These are phyloP conservation scores for Monotropa hypopitys DNA, from an alignment of 179 eudicot genomes.

Conservation along the genomic window DNA sequence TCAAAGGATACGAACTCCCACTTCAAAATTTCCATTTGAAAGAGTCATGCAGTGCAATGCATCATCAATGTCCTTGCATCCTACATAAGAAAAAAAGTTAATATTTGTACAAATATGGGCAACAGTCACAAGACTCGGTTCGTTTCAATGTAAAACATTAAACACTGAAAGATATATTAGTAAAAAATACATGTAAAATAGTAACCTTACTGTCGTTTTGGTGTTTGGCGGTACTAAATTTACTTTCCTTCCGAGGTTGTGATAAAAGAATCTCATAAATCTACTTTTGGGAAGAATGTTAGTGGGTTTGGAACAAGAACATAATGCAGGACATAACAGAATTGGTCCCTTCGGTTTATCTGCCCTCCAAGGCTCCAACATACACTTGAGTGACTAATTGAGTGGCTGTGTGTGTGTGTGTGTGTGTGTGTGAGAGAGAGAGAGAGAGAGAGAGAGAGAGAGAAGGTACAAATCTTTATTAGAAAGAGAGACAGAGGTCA, in stretches of 20 bases:
- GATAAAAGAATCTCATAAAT: background rate
- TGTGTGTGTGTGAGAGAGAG: no score
- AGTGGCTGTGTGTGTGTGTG: no score
- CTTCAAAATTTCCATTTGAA: slow-evolving; percentile 82
- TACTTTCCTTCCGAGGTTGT: background rate
- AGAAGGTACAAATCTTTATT: background rate
- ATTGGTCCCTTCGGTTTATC: background rate
- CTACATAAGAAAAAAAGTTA: slow-evolving; percentile 31
- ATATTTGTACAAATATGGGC: slow-evolving; percentile 1
- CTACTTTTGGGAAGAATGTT: background rate
- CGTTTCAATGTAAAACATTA: background rate
- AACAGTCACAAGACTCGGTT: background rate
- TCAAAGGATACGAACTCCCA: slow-evolving; percentile 97
- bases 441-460: background rate
- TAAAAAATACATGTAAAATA: background rate
- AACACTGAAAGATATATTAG: background rate
- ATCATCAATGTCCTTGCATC: slow-evolving; percentile 98
- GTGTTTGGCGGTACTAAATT: background rate
- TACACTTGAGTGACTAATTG: no score
- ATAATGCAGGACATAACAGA: background rate
- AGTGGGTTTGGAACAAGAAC: background rate
- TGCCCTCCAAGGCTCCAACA: no score
- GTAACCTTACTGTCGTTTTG: background rate
- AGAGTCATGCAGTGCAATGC: slow-evolving; percentile 85
- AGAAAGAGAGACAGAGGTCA: background rate